Conservation (phyloP, 208 protist genomes). For the Trypanosoma mega region DNA sequence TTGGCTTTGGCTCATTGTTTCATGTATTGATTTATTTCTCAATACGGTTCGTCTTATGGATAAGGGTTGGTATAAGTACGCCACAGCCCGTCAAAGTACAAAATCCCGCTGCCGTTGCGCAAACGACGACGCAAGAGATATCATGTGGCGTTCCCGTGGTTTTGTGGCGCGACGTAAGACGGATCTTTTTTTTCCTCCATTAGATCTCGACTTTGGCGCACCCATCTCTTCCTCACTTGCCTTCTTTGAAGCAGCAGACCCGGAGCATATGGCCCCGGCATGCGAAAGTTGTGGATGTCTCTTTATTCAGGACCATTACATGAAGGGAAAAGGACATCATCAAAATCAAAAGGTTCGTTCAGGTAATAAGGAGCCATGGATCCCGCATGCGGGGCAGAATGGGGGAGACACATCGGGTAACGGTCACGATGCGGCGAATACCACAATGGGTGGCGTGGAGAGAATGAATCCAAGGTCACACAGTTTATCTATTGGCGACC, state of each 20-base stretch:
- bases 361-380: conserved; percentile 36
- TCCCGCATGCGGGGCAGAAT: no score
- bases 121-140: conserved; percentile 37
- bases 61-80: conserved; percentile 70
- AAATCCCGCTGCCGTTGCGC: conserved; percentile 62
- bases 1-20: conserved; percentile 67
- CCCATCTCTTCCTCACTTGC: conserved; percentile 57
- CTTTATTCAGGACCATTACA: conserved; percentile 21
- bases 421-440: no score
- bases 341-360: conserved; percentile 6
- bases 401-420: no score
- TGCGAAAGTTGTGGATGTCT: conserved; percentile 77
- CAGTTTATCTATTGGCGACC: conserved; percentile 16
- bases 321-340: conserved; percentile 24
- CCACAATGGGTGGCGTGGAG: no score
- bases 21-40: conserved; percentile 69
- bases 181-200: conserved; percentile 65
- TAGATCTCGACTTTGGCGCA: conserved; percentile 85
- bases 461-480: no score
- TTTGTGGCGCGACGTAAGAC: conserved; percentile 60
- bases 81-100: conserved; percentile 59
- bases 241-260: conserved; percentile 83
- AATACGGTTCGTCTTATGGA: conserved; percentile 73
- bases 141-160: conserved; percentile 41
- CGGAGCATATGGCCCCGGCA: conserved; percentile 54